Evolutionary conservation across 192 early-diverging fungal species (phyloP).

Genomic region (Glomus cerebriforme): DNA sequence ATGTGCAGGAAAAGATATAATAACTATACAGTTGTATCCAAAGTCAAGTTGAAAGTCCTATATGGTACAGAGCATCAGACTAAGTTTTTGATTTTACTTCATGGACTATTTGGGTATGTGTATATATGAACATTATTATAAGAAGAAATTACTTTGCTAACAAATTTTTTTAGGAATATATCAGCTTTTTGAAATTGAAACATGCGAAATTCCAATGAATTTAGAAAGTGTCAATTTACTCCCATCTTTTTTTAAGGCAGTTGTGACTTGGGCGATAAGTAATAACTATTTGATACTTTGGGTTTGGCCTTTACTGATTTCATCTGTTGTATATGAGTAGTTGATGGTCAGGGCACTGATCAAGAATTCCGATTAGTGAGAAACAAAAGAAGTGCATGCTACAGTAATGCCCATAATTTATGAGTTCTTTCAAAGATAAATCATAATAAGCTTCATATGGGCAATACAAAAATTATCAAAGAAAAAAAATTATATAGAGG

Average conservation of each 20-base stretch:
- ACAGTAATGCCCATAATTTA: constrained; percentile 28
- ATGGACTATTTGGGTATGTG: constrained; percentile 32
- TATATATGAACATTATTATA: constrained; percentile 7
- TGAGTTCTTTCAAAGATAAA: constrained; percentile 28
- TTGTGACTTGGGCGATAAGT: constrained; percentile 25
- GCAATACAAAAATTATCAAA: constrained; percentile 25
- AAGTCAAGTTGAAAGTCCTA: constrained; percentile 25
- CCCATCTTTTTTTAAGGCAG: constrained; percentile 13
- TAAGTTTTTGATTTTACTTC: constrained; percentile 25
- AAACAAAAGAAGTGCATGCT: constrained; percentile 23
- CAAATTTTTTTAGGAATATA: constrained; percentile 22
- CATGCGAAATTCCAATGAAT: constrained; percentile 20
- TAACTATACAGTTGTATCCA: constrained; percentile 20
- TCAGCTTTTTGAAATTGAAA: constrained; percentile 28
- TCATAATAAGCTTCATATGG: constrained; percentile 22
- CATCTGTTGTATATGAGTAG: constrained; percentile 23
- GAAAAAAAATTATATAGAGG: constrained; percentile 18
- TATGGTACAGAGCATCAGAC: constrained; percentile 26
- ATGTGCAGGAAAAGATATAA: constrained; percentile 26
- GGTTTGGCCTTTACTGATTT: constrained; percentile 26
- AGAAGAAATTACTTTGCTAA: too few species aligned
- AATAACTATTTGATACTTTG: constrained; percentile 25
- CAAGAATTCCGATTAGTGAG: constrained; percentile 12
- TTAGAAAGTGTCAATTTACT: constrained; percentile 15
- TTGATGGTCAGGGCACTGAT: constrained; percentile 27